These are phyloP conservation scores for Polyporus arcularius DNA, from an alignment of 768 basidiomycete species.

Conservation along the genomic window DNA sequence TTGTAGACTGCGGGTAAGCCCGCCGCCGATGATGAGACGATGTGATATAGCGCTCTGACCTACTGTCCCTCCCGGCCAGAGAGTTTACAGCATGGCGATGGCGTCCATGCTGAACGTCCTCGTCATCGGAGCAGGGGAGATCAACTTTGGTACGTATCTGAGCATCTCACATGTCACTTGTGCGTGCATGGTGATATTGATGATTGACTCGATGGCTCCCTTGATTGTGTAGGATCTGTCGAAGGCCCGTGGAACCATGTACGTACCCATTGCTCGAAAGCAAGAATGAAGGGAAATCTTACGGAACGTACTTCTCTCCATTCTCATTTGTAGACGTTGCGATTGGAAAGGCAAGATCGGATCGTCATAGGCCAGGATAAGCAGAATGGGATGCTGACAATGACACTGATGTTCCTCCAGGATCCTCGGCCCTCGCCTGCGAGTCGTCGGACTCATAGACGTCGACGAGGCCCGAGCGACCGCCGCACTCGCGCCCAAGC, in stretches of 20 bases:
- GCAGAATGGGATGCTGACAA: not conserved
- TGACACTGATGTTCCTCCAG: constrained; percentile 16
- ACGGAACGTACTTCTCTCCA: not conserved
- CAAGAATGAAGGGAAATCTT: no score
- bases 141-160: constrained; percentile 45
- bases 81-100: not conserved
- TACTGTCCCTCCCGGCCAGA: no score
- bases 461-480: constrained; percentile 39
- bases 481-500: constrained; percentile 42
- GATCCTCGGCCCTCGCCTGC: constrained; percentile 48
- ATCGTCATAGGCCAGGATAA: not conserved
- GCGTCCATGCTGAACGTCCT: constrained; percentile 38
- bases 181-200: no score
- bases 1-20: no score
- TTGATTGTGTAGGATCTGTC: constrained; percentile 24
- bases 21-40: no score
- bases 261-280: not conserved
- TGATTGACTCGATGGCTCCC: not conserved
- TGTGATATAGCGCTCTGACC: no score
- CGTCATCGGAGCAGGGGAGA: constrained; percentile 53
- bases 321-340: constrained; percentile 11
- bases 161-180: not conserved
- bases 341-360: constrained; percentile 26
- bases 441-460: constrained; percentile 50
- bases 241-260: constrained; percentile 40